These are phyloP conservation scores for Calonectria naviculata DNA, from an alignment of 2,329 filamentous ascomycete genomes.

Conservation along the genomic window DNA sequence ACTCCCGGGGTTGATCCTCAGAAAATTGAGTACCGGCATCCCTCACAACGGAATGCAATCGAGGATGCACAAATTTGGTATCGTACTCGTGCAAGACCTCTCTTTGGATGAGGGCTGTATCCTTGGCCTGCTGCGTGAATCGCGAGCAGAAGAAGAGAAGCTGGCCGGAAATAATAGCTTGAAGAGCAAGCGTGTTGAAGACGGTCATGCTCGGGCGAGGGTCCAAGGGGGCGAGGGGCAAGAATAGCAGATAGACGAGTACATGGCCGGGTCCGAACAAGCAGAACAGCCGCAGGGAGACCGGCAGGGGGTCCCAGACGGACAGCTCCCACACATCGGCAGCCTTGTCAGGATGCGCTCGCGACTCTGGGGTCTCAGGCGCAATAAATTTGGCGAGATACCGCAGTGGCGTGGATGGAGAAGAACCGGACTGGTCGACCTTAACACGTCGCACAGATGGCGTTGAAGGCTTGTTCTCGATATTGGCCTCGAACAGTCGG, in stretches of 20 bases:
- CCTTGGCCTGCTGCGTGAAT: slow-evolving; percentile 88
- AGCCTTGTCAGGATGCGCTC: slow-evolving; percentile 83
- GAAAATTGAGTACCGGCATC: slow-evolving; percentile 85
- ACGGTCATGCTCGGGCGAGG: slow-evolving; percentile 87
- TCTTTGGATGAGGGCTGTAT: slow-evolving; percentile 85
- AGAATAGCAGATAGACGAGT: slow-evolving; percentile 88
- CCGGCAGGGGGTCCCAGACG: slow-evolving; percentile 92
- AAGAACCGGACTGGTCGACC: slow-evolving; percentile 77
- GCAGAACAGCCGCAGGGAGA: slow-evolving; percentile 85
- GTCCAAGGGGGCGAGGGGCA: slow-evolving; percentile 82
- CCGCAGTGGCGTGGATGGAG: slow-evolving; percentile 80
- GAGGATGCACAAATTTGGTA: slow-evolving; percentile 92
- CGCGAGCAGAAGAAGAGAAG: slow-evolving; percentile 77
- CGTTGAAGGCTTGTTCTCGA: slow-evolving; percentile 81
- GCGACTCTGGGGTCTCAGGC: slow-evolving; percentile 78
- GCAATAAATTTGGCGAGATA: slow-evolving; percentile 77
- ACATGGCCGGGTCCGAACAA: slow-evolving; percentile 94
- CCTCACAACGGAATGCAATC: slow-evolving; percentile 81
- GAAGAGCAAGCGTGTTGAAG: slow-evolving; percentile 82
- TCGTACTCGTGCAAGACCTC: slow-evolving; percentile 97
- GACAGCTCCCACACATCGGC: slow-evolving; percentile 95
- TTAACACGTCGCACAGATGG: slow-evolving; percentile 89
- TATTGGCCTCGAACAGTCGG: slow-evolving; percentile 87
- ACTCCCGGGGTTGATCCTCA: slow-evolving; percentile 54
- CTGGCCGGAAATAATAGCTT: slow-evolving; percentile 80